Evolutionary conservation across 805 yeast genomes (phyloP).

Genomic region (Saccharomycopsis malanga): DNA sequence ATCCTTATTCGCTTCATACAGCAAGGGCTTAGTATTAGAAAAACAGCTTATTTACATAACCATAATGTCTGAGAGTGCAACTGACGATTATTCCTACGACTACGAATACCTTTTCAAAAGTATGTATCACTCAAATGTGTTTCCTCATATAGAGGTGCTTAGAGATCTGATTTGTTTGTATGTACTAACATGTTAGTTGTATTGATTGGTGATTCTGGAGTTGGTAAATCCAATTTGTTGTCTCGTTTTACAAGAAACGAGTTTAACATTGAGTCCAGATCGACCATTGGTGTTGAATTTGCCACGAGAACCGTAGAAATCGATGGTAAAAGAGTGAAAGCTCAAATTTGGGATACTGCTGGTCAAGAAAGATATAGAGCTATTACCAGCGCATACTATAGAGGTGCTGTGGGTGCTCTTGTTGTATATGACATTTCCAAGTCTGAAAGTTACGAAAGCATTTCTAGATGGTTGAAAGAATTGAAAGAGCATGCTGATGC

Average conservation of each 20-base stretch:
- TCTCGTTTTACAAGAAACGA: slow-evolving; percentile 94
- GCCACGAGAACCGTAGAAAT: slow-evolving; percentile 92
- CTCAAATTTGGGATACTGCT: slow-evolving; percentile 98
- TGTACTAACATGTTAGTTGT: slow-evolving; percentile 45
- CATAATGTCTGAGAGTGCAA: slow-evolving; percentile 32
- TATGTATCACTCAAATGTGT: slow-evolving; percentile 30
- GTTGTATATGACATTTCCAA: slow-evolving; percentile 93
- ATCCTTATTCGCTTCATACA: no score
- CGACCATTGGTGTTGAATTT: slow-evolving; percentile 97
- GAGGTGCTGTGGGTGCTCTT: slow-evolving; percentile 97
- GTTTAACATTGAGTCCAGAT: slow-evolving; percentile 87
- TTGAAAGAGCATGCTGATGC: slow-evolving; percentile 89
- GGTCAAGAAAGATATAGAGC: slow-evolving; percentile 99
- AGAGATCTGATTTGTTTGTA: no score
- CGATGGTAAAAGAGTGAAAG: slow-evolving; percentile 77
- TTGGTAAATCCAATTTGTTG: slow-evolving; percentile 89
- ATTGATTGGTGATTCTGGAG: slow-evolving; percentile 94
- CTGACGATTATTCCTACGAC: slow-evolving; percentile 69
- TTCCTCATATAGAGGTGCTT: no score
- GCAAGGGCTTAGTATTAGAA: no score
- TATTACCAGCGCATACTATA: slow-evolving; percentile 91
- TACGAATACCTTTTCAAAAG: slow-evolving; percentile 89
- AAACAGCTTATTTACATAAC: no score
- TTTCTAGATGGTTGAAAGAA: slow-evolving; percentile 85
- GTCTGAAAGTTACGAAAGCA: slow-evolving; percentile 77